Percentiles rank a stretch among this genome's conserved stretches.
These are phyloP conservation scores for Stenogyne calaminthoides DNA, from an alignment of 305 asterid genomes.

Conservation along the genomic window DNA sequence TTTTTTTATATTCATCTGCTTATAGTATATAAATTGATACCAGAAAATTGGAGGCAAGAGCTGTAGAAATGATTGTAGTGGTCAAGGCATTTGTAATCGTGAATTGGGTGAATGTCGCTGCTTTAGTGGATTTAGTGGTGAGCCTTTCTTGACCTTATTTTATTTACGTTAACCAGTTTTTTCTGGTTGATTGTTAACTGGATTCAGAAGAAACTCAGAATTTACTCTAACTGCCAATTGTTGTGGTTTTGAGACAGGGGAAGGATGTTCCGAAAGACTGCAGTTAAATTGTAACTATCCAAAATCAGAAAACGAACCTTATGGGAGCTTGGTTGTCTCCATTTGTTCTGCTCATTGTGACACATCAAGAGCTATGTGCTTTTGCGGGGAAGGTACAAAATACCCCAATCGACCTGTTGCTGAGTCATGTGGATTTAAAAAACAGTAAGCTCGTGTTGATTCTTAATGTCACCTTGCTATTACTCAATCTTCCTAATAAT, in stretches of 20 bases:
- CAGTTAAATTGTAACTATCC: conserved; percentile 74
- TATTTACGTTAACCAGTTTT: neutral
- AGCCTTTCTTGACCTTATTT: conserved; percentile 37
- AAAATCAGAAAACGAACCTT: conserved; percentile 58
- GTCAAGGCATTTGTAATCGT: conserved; percentile 85
- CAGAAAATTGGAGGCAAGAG: conserved; percentile 82
- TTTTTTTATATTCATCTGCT: conserved; percentile 26
- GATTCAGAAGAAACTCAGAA: neutral
- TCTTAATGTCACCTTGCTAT: conserved; percentile 16
- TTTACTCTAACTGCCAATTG: conserved; percentile 16
- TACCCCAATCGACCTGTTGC: conserved; percentile 90
- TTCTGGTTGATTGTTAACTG: neutral
- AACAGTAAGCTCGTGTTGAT: conserved; percentile 55
- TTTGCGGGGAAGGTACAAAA: conserved; percentile 94
- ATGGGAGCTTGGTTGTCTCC: conserved; percentile 90
- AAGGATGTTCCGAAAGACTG: conserved; percentile 76
- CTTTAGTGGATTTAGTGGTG: conserved; percentile 93
- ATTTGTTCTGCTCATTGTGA: conserved; percentile 88
- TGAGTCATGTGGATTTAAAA: conserved; percentile 84
- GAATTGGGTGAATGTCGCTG: conserved; percentile 91
- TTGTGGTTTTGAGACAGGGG: conserved; percentile 57
- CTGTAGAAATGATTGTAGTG: conserved; percentile 77
- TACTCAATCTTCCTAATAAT: neutral
- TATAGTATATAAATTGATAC: conserved; percentile 30
- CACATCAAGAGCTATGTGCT: conserved; percentile 92